Base-by-base conservation (phyloP, 192 early-diverging fungal species). In the Coemansia reversa region DNA sequence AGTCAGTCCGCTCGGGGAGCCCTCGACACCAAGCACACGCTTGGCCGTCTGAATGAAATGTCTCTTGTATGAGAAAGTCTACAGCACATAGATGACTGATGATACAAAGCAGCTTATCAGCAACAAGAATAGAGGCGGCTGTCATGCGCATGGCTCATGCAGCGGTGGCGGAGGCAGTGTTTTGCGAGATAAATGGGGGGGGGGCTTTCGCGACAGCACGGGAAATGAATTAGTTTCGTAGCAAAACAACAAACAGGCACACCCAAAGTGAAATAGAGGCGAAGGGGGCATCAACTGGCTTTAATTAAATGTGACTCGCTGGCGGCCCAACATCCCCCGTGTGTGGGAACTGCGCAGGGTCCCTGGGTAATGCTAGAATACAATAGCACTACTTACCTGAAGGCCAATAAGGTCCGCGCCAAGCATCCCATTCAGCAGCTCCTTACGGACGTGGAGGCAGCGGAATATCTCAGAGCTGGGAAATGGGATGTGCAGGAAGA, bases 401-500 rank as follows among this genome's bases (percentile, higher is more conserved):
- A 98, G 92, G 1, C 96, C 96, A 57, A 98, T 84, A 51, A 98
- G 76, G 65, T 92, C 90, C 6, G 94, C 85, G 24, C 91, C 94
- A 5, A 98, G 82, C 55, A 97, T 84, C n/a, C 94, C 95, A 51
- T 92, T 84, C 39, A 98, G 71, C n/a, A 97, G 81, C 72, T 94
- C 90, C 55, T 87, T 89, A 66, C 95, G 92, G 12, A 89, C 81
- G 54, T 90, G 92, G 48, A 98, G 73, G 66, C 93, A 95, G 52
- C 94, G 84, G 80, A 97, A 96, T 51, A 98, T 89, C 70, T 98
- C 96, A 8, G 92, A 94, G 74, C 89, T 91, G 25, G 96, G 96
- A 75, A 98, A 98, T 0, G 96, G 96, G 47, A 96, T 94, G 72
- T 98, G 96, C 60, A 98, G 72, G 65, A 97, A 98, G 79, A 98